Conservation (phyloP, 1,284 basidiomycete species). For the Baeospora myosura region DNA sequence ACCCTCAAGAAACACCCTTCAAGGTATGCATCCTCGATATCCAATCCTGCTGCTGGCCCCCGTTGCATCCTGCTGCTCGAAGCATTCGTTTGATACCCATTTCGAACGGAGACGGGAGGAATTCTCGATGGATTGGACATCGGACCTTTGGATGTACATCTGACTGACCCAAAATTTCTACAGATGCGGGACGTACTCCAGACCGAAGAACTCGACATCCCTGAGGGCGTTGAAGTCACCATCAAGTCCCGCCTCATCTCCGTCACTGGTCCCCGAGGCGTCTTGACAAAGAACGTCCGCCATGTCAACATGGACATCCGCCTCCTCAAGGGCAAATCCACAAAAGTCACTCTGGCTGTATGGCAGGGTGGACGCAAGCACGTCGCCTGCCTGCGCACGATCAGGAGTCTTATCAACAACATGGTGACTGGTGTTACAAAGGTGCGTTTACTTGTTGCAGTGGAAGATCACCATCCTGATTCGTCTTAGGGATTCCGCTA, state of each 20-base stretch:
- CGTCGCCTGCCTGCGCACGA: constrained; percentile 95
- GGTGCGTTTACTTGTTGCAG: constrained; percentile 33
- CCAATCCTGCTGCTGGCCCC: no score
- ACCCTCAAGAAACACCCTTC: no score
- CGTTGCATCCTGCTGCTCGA: no score
- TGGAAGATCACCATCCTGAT: background rate
- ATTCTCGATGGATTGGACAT: constrained; percentile 13
- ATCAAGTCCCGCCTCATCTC: constrained; percentile 88
- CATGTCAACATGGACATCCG: constrained; percentile 97
- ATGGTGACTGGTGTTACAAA: constrained; percentile 97
- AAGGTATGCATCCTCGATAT: no score
- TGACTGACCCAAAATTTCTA: constrained; percentile 2
- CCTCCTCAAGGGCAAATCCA: constrained; percentile 64
- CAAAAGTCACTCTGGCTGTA: constrained; percentile 86
- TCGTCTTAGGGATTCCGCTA: constrained; percentile 87
- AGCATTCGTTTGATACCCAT: no score
- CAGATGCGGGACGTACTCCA: constrained; percentile 90
- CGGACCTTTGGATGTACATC: constrained; percentile 14
- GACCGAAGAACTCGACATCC: constrained; percentile 90
- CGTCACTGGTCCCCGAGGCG: constrained; percentile 86
- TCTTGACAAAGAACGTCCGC: constrained; percentile 84
- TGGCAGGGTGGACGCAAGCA: constrained; percentile 99
- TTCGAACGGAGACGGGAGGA: no score
- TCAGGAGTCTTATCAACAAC: constrained; percentile 92
- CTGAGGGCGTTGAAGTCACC: constrained; percentile 75